Percentiles rank a stretch among this genome's conserved stretches.
phyloP scores from a whole-genome alignment of 495 filamentous ascomycete species.

The Penicillium chermesinum region DNA sequence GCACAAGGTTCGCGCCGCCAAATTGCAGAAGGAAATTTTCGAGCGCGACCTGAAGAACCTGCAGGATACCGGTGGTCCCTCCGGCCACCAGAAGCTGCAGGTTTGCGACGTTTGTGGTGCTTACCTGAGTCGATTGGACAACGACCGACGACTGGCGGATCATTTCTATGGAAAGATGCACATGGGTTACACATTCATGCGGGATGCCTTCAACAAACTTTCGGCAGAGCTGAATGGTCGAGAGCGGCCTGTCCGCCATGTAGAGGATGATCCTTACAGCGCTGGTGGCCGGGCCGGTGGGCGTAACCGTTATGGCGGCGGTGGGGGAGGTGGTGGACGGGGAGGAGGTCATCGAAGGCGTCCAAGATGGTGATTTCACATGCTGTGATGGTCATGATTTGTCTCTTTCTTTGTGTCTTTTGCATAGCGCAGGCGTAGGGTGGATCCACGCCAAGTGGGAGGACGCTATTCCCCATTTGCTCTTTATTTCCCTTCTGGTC shows the following conservation, averaged over 20 bases:
- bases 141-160: constrained; percentile 88
- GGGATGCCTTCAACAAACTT: constrained; percentile 80
- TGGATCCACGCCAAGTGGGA: constrained; percentile 14
- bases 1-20: constrained; percentile 73
- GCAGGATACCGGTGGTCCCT: constrained; percentile 83
- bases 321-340: constrained; percentile 31
- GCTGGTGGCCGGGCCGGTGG: constrained; percentile 48
- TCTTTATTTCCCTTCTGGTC: constrained; percentile 18
- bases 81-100: constrained; percentile 94
- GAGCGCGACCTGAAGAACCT: constrained; percentile 91
- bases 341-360: constrained; percentile 39
- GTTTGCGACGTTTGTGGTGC: constrained; percentile 98
- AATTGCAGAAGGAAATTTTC: constrained; percentile 74
- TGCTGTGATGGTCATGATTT: constrained; percentile 12
- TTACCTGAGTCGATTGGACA: constrained; percentile 85
- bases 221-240: constrained; percentile 76
- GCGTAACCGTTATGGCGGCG: constrained; percentile 49
- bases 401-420: constrained; percentile 14
- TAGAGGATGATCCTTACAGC: constrained; percentile 46
- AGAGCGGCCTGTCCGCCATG: constrained; percentile 53
- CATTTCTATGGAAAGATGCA: constrained; percentile 99
- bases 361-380: constrained; percentile 33
- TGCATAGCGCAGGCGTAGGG: constrained; percentile 45
- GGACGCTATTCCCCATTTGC: constrained; percentile 13
- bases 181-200: constrained; percentile 95